These are phyloP conservation scores for Phytophthora multivora DNA, from an alignment of 352 stramenopile genomes.

Conservation along the genomic window DNA sequence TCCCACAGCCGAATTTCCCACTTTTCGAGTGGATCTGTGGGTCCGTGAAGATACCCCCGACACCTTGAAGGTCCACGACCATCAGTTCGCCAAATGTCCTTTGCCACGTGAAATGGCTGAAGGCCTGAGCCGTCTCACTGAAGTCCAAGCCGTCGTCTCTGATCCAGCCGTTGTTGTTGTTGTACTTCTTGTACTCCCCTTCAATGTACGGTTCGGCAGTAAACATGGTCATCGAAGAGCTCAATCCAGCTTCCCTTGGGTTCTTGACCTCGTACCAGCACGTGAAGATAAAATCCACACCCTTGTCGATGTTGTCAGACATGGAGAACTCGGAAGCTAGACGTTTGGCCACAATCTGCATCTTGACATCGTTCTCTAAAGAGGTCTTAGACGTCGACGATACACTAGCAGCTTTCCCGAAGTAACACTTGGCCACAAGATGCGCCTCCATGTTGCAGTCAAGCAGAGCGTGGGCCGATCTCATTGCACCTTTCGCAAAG, in stretches of 20 bases:
- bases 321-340: constrained; percentile 42
- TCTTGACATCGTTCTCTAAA: constrained; percentile 41
- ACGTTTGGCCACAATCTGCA: constrained; percentile 43
- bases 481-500: constrained; percentile 46
- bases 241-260: constrained; percentile 6
- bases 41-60: constrained; percentile 49
- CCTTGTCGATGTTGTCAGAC: constrained; percentile 21
- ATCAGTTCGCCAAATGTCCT: constrained; percentile 39
- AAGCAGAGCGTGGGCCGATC: constrained; percentile 39
- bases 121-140: constrained; percentile 39
- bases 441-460: constrained; percentile 35
- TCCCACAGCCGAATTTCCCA: constrained; percentile 29
- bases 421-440: constrained; percentile 49
- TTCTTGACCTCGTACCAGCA: constrained; percentile 49
- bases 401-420: constrained; percentile 20
- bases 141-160: constrained; percentile 5
- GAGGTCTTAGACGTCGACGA: neutral
- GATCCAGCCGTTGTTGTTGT: constrained; percentile 49
- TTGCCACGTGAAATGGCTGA: constrained; percentile 52
- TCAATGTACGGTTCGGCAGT: constrained; percentile 46
- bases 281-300: constrained; percentile 51
- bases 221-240: constrained; percentile 29
- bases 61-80: constrained; percentile 49
- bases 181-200: constrained; percentile 55
- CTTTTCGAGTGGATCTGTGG: constrained; percentile 48